A percentile compares a stretch with the other conserved stretches of the same genome.
These are phyloP conservation scores for Platanthera guangdongensis DNA, from an alignment of 106 monocot genomes.

Conservation along the genomic window DNA sequence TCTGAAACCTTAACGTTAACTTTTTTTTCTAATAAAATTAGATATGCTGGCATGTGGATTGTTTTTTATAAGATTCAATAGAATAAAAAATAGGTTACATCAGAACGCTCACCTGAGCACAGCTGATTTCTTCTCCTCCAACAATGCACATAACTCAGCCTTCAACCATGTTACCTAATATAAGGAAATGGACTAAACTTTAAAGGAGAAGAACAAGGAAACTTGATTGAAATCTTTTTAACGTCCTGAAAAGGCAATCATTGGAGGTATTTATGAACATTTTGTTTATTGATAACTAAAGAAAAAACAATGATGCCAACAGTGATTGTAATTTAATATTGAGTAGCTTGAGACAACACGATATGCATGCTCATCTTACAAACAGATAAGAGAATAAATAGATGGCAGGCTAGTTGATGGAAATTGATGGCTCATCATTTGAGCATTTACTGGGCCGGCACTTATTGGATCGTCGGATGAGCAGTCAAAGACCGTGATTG, in stretches of 20 bases:
- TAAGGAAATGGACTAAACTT: not conserved
- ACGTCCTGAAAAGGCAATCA: not conserved
- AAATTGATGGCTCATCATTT: no score
- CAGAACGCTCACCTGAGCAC: constrained; percentile 53
- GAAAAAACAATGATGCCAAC: not conserved
- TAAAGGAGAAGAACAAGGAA: not conserved
- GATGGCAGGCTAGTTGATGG: not conserved
- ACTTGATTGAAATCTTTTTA: not conserved
- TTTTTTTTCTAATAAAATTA: not conserved
- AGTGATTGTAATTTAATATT: not conserved
- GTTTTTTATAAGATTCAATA: no score
- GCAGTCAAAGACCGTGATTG: no score
- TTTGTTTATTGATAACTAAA: not conserved
- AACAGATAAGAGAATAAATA: not conserved
- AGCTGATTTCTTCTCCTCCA: constrained; percentile 81
- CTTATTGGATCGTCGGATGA: no score
- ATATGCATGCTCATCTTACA: not conserved
- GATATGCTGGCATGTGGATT: no score
- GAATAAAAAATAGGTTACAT: not conserved
- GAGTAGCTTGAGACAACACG: not conserved
- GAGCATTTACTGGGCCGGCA: no score
- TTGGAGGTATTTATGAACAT: not conserved
- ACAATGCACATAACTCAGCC: constrained; percentile 70
- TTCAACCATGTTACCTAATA: constrained; percentile 70
- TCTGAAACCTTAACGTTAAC: not conserved